Percentiles rank a stretch among this genome's conserved stretches.
Evolutionary conservation across 768 basidiomycete species (phyloP).

Genomic region (Boletellus ananiceps): DNA sequence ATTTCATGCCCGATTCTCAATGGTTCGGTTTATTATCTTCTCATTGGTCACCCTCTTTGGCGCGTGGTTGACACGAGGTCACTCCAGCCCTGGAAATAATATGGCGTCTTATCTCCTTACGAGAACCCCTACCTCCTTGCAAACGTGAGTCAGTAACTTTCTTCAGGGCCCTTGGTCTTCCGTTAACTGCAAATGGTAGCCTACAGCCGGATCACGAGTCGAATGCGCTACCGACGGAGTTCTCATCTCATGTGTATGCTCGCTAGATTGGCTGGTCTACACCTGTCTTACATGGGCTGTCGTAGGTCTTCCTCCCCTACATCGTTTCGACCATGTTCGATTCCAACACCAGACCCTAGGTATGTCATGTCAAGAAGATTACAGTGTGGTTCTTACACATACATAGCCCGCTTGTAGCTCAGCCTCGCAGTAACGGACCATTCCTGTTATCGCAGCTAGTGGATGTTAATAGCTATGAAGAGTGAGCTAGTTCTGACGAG

Average conservation of each 20-base stretch:
- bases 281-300: not conserved
- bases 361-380: slow-evolving; percentile 2
- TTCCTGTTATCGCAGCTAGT: slow-evolving; percentile 4
- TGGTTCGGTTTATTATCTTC: not conserved
- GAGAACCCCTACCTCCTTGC: slow-evolving; percentile 11
- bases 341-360: slow-evolving; percentile 34
- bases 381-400: slow-evolving; percentile 6
- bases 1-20: not conserved
- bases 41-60: not conserved
- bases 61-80: slow-evolving; percentile 10
- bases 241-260: slow-evolving; percentile 21
- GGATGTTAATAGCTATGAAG: slow-evolving; percentile 2
- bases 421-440: slow-evolving; percentile 19
- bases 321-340: slow-evolving; percentile 16
- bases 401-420: slow-evolving; percentile 21
- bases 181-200: not conserved
- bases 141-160: slow-evolving; percentile 16
- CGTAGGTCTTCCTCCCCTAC: slow-evolving; percentile 18
- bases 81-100: slow-evolving; percentile 33
- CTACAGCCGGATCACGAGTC: slow-evolving; percentile 6
- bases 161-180: not conserved
- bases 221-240: slow-evolving; percentile 22
- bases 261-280: not conserved
- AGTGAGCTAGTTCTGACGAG: slow-evolving; percentile 9
- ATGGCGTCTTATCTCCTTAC: slow-evolving; percentile 27